Percentiles rank a stretch among this genome's conserved stretches.
Evolutionary conservation across 2,329 filamentous ascomycete species (phyloP).

Genomic region (Dactylonectria macrodidyma): DNA sequence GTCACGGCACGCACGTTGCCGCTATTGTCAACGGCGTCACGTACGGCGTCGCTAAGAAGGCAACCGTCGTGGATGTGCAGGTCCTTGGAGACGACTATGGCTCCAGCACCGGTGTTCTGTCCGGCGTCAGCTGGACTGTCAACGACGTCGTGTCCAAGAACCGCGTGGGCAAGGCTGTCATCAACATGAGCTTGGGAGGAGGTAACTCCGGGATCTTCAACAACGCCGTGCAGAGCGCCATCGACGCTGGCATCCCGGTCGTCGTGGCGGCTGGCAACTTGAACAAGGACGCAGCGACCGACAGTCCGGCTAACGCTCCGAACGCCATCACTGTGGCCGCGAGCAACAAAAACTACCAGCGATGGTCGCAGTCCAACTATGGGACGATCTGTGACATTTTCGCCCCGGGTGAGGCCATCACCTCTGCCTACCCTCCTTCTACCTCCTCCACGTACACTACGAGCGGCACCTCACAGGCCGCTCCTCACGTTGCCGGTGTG

Average conservation of each 20-base stretch:
- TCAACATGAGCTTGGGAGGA: constrained; percentile 59
- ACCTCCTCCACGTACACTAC: background rate
- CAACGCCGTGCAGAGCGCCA: constrained; percentile 36
- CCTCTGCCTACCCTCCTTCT: constrained; percentile 47
- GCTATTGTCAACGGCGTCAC: too few species aligned
- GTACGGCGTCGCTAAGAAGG: too few species aligned
- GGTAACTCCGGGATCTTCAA: constrained; percentile 26
- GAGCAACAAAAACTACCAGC: constrained; percentile 51
- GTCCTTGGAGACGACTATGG: too few species aligned
- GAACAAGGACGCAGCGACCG: constrained; percentile 17
- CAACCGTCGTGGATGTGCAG: too few species aligned
- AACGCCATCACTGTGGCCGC: constrained; percentile 46
- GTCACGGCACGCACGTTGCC: too few species aligned
- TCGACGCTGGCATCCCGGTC: constrained; percentile 52
- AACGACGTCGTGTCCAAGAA: constrained; percentile 48
- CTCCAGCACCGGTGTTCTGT: constrained; percentile 38
- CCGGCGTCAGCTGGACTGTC: constrained; percentile 52
- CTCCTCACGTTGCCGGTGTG: constrained; percentile 42
- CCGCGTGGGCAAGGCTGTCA: constrained; percentile 52
- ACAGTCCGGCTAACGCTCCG: constrained; percentile 37
- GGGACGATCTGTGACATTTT: constrained; percentile 39
- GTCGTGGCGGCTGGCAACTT: constrained; percentile 52
- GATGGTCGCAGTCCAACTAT: constrained; percentile 62
- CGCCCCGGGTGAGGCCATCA: too few species aligned
- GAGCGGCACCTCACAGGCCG: constrained; percentile 38